Base-by-base conservation (phyloP, 257 asterid genomes). In the Forsythia viridissima region DNA sequence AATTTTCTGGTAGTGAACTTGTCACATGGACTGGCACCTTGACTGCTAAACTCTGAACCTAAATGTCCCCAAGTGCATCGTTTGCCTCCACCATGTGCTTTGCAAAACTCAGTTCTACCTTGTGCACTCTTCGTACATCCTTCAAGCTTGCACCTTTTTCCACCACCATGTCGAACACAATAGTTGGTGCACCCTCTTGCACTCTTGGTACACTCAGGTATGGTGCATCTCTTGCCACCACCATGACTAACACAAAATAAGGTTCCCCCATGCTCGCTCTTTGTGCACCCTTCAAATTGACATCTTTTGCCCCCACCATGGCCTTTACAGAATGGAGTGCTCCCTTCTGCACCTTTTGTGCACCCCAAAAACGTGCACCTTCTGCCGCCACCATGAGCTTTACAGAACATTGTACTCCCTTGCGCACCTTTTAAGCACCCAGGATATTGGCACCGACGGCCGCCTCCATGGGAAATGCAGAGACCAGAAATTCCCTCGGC, bases 161-260 rank as follows among this genome's bases (percentile, higher is more conserved):
- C 96, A n/a, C 96, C 96, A 34, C 96, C 96, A 72, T 91, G 96
- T 1, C 92, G 88, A 46, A 91, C 92, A 41, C 96, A 91, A 38
- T 82, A 87, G 65, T 80, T 44, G 9, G 96, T 89, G 16, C 90
- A 86, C 15, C 92, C 96, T 71, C 93, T 85, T 4, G 96, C 96
- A 67, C 93, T 89, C 81, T 85, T 86, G 13, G 90, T 87, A 72
- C 93, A 89, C 70, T 83, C 93, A 8, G 78, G 40, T 73, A 75
- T 21, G 13, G 80, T 82, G 78, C 92, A 91, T 79, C 96, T 86
- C 86, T 91, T 85, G 41, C 93, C 93, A 36, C 92, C 89, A 72
- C 96, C 96, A 51, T 91, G 92, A 68, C 88, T 75, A 4, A 91
- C 93, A 72, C 96, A 91, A 72, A 87, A 91, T 38, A 82, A 82